Conservation (phyloP, 1,139 yeast species). For the Pichia inconspicua region DNA sequence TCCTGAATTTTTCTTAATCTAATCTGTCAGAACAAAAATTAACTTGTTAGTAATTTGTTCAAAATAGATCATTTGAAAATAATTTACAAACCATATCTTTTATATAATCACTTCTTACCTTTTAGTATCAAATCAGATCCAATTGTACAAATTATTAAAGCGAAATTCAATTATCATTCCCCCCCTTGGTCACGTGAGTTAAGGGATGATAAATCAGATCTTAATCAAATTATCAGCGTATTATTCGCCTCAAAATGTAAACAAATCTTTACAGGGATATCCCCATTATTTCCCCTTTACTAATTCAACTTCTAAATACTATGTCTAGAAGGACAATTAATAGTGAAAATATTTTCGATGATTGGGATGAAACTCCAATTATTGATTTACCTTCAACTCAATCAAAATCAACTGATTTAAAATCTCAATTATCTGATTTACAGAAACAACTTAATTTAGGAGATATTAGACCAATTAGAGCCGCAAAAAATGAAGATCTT, state of each 20-base stretch:
- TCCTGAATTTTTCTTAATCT: slow-evolving; percentile 25
- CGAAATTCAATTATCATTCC: too few relatives aligned
- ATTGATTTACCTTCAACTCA: neutral
- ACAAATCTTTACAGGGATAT: too few relatives aligned
- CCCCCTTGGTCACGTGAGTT: too few relatives aligned
- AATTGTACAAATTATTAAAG: too few relatives aligned
- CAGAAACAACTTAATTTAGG: slow-evolving; percentile 35
- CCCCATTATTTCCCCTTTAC: too few relatives aligned
- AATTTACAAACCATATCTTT: neutral
- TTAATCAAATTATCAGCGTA: too few relatives aligned
- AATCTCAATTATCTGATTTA: slow-evolving; percentile 54
- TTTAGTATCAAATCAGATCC: too few relatives aligned
- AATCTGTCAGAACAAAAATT: slow-evolving; percentile 15
- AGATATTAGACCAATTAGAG: slow-evolving; percentile 5
- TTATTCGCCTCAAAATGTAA: too few relatives aligned
- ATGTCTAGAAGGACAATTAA: neutral
- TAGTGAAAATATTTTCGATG: slow-evolving; percentile 1
- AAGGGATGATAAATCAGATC: too few relatives aligned
- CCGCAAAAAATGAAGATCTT: slow-evolving; percentile 17
- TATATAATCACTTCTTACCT: too few relatives aligned
- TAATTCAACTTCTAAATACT: neutral
- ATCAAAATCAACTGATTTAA: slow-evolving; percentile 10
- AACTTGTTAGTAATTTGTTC: slow-evolving; percentile 1
- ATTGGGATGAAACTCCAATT: slow-evolving; percentile 10
- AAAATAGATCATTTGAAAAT: neutral